Base-by-base conservation (phyloP, 2,329 filamentous ascomycete species). In the Grosmannia serpens region DNA sequence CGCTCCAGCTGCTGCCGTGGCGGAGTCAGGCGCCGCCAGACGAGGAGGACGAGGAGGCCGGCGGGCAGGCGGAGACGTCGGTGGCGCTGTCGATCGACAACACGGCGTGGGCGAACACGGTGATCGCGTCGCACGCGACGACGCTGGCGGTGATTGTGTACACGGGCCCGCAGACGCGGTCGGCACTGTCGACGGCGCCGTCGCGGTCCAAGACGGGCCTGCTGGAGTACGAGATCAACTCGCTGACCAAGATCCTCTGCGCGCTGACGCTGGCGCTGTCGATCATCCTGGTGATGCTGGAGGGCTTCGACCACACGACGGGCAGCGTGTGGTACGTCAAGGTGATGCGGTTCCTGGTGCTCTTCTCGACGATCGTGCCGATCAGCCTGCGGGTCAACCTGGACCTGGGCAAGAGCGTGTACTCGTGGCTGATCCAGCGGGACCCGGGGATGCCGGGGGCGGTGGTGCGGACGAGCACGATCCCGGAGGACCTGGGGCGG, bases 331-430 rank as follows among this genome's bases (percentile, higher is more conserved):
- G 94, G 94, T 99, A 97, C 70, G 85, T 97, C 64, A 92, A 95
- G 63, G 95, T 97, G 66, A 94, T 96, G 85, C 86, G 92, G n/a
- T 99, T 97, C 69, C 75, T 99, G 62, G 95, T 99, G 61, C 78
- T 99, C 1, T 99, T 99, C 76, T 97, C 92, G n/a, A 97, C 92
- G 0, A 99, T 99, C 67, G 95, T 99, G 29, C 94, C 94, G 1
- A 96, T 99, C 71, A 95, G 91, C 73, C 77, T 99, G 64, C 87
- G 94, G 55, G 94, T 99, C 65, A 99, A 99, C 69, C 78, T 99
- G 22, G 94, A 99, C 68, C 87, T 99, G 82, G 95, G 92, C 46
- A 99, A 99, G 73, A 92, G 89, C 58, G 90, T 94, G 2, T 99
- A 96, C 71, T 95, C 91, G 10, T 89, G 87, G 74, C 96, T 96